Percentiles rank a stretch among this genome's conserved stretches.
phyloP scores from a whole-genome alignment of 2,329 filamentous ascomycete genomes.

The Hymenoscyphus fructigenus region DNA sequence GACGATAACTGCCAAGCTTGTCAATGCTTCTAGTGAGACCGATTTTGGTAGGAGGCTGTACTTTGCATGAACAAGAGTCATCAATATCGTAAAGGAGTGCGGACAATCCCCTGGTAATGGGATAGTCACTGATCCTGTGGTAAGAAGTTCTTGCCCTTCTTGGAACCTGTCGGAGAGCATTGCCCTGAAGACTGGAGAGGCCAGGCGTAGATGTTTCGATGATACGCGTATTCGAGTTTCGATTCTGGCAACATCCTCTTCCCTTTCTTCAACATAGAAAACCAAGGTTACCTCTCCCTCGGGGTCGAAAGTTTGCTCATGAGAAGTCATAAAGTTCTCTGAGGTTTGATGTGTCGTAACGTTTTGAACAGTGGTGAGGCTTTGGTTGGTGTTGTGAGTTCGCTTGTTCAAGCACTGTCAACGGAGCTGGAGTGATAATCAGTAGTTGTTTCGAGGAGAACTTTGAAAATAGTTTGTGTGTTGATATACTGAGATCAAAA shows the following conservation, averaged over 20 bases:
- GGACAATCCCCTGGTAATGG: not conserved
- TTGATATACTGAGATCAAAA: not conserved
- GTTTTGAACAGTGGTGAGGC: not conserved
- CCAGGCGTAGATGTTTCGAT: conserved; percentile 17
- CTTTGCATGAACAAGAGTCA: not conserved
- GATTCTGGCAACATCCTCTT: not conserved
- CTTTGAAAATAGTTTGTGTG: not conserved
- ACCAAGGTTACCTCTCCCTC: not conserved
- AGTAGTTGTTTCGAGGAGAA: too few species aligned
- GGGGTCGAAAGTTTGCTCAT: not conserved
- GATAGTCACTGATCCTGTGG: not conserved
- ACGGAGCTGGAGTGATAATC: too few species aligned
- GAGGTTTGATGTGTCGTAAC: not conserved
- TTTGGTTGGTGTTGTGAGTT: not conserved
- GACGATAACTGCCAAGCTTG: not conserved
- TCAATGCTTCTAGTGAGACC: not conserved
- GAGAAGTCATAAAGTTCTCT: not conserved
- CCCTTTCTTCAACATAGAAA: not conserved
- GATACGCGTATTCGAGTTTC: conserved; percentile 4
- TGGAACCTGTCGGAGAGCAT: conserved; percentile 25
- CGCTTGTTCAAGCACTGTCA: not conserved
- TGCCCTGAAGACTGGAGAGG: conserved; percentile 27
- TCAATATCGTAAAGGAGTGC: not conserved
- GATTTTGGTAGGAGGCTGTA: not conserved
- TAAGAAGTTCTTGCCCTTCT: conserved; percentile 16